Conservation (phyloP, 1,139 yeast species). For the Blastobotrys raffinosifermentans region DNA sequence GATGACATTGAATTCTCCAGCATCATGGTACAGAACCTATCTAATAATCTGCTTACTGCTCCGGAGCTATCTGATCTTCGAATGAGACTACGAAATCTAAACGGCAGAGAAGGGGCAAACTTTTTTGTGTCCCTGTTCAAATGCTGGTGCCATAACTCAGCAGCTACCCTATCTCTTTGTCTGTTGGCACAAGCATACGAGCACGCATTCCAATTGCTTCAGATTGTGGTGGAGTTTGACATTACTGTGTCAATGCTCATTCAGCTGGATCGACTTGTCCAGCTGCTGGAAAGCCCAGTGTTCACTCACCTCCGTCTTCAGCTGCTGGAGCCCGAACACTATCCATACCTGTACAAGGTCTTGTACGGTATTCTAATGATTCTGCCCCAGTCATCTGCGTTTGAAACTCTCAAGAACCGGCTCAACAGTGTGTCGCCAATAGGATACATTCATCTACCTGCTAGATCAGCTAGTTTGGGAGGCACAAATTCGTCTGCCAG, state of each 20-base stretch:
- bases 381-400: slow-evolving; percentile 93
- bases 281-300: slow-evolving; percentile 79
- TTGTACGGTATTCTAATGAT: slow-evolving; percentile 91
- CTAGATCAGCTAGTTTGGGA: neutral
- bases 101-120: slow-evolving; percentile 57
- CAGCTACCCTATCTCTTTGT: slow-evolving; percentile 83
- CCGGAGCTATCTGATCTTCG: slow-evolving; percentile 72
- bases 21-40: slow-evolving; percentile 79
- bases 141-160: slow-evolving; percentile 91
- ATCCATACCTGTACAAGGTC: slow-evolving; percentile 80
- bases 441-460: slow-evolving; percentile 32
- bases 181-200: slow-evolving; percentile 85
- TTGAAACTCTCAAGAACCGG: slow-evolving; percentile 70
- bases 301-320: slow-evolving; percentile 84
- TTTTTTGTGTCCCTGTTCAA: slow-evolving; percentile 74
- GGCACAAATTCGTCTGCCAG: neutral
- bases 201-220: slow-evolving; percentile 74
- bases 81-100: slow-evolving; percentile 52
- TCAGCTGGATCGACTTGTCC: slow-evolving; percentile 76
- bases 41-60: slow-evolving; percentile 82
- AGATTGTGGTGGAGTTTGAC: slow-evolving; percentile 69
- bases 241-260: slow-evolving; percentile 64
- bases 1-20: slow-evolving; percentile 66
- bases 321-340: slow-evolving; percentile 75
- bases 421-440: slow-evolving; percentile 50